Base-by-base conservation (phyloP, 2,329 filamentous ascomycete genomes). In the Trichoderma sp. region DNA sequence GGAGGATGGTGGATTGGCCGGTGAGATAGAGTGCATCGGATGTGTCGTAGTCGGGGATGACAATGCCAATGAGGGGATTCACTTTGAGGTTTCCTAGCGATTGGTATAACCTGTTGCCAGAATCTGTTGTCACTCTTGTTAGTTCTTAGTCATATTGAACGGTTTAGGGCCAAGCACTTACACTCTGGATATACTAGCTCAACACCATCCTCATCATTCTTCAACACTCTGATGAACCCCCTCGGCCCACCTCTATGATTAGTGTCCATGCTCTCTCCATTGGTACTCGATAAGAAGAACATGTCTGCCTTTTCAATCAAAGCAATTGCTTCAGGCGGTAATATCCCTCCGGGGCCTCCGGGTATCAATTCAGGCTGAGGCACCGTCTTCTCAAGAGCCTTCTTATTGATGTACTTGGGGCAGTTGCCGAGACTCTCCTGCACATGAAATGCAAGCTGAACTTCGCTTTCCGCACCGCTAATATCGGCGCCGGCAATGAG, bases 361-460 rank as follows among this genome's bases (percentile, higher is more conserved):
- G 81, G 78, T 5, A 83, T 77, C 4, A 92, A 88, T 15, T 83
- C 78, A 2, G 91, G 86, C 0, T 84, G 73, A 58, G 87, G 85
- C 3, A 64, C 70, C 32, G 75, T 74, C 6, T 87, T 85, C 2
- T 81, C 78, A 51, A 97, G 88, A 2, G 83, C 82, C 78, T 92
- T 94, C 76, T 88, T 89, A 80, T 95, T 96, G 39, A 97, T 79
- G 76, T 97, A 97, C 80, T 97, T 97, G 2, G 94, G 93, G 76
- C 93, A 97, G 76, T 96, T 97, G 0, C 93, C 91, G 82, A 97
- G 77, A 74, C 89, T 92, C 80, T 93, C 91, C 36, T 91, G 87
- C 71, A 97, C 89, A 53, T 87, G 86, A 58, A 94, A 84, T 15
- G 91, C 89, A 43, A 95, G 82, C 79, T 87, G 85, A 57, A 86